Evolutionary conservation across 306 rosid species (phyloP).

Genomic region (Vigna nakashimae): DNA sequence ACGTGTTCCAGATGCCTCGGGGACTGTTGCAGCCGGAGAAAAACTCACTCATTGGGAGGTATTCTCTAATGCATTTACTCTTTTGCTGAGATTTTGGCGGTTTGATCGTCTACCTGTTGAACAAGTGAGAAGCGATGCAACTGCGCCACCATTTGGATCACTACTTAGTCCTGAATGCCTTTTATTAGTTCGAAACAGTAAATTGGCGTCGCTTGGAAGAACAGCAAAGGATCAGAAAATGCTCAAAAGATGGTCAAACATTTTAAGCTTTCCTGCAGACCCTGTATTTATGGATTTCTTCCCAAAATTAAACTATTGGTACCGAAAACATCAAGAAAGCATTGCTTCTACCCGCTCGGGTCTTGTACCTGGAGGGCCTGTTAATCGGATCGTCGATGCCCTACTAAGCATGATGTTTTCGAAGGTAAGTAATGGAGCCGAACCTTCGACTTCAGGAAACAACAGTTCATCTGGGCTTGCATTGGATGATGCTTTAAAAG

Average conservation of each 20-base stretch:
- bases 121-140: slow-evolving; percentile 63
- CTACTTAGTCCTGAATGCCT: slow-evolving; percentile 82
- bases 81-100: slow-evolving; percentile 86
- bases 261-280: slow-evolving; percentile 53
- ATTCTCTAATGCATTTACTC: slow-evolving; percentile 87
- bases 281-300: slow-evolving; percentile 76
- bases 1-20: slow-evolving; percentile 58
- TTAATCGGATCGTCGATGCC: slow-evolving; percentile 79
- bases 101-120: slow-evolving; percentile 79
- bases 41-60: slow-evolving; percentile 80
- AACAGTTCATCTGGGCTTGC: slow-evolving; percentile 67
- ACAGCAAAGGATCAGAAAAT: slow-evolving; percentile 61
- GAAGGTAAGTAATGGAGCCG: slow-evolving; percentile 67
- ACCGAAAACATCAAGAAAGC: slow-evolving; percentile 85
- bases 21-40: slow-evolving; percentile 67
- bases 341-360: slow-evolving; percentile 78
- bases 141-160: slow-evolving; percentile 69
- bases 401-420: slow-evolving; percentile 75
- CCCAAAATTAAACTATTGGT: slow-evolving; percentile 85
- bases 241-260: slow-evolving; percentile 64
- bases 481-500: slow-evolving; percentile 66
- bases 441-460: slow-evolving; percentile 71
- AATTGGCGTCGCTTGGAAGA: slow-evolving; percentile 62
- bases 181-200: slow-evolving; percentile 74
- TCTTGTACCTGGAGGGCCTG: slow-evolving; percentile 73